Base-by-base conservation (phyloP, 495 filamentous ascomycete genomes). In the Letharia columbiana region DNA sequence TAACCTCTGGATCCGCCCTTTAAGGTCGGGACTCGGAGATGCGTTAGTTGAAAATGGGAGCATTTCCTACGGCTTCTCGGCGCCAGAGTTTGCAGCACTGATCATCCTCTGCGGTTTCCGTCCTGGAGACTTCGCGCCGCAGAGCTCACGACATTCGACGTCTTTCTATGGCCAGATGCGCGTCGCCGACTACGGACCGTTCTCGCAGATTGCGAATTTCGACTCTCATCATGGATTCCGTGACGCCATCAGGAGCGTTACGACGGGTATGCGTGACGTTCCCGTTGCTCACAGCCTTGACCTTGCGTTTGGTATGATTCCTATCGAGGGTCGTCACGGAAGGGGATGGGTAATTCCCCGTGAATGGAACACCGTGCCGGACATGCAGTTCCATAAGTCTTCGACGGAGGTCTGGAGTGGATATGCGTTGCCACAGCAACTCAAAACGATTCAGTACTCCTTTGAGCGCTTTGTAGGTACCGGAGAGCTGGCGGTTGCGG, bases 71-170 rank as follows among this genome's bases (percentile, higher is more conserved):
- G 61, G 61, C 20, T 63, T 63, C n/a, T 63, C 61, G 15, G 61
- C 61, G 31, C 42, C 61, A 8, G 61, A 63, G 61, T 63, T 63
- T 45, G 31, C 61, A 63, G 61, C 37, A 31, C 20, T 47, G 33
- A 37, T 63, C 11, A 47, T 50, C 15, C 9, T 63, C 0, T 63
- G 61, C 31, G 61, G 61, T 20, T 63, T 63, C 33, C 28, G 23
- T 50, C 61, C 61, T n/a, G 20, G 18, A 33, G 61, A 44, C 15
- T 50, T 63, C 11, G 35, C 61, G 12, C 60, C 44, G 4, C 3
- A 50, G 33, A 50, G 42, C 61, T 33, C 17, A 40, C 20, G 41
- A 44, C 45, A 50, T 35, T 47, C 61, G 45, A 37, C 20, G 13
- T 40, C 28, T 2, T 39, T 13, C 17, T 50, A 23, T 12, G 61